Base-by-base conservation (phyloP, 768 basidiomycete genomes). In the Mycena galericulata region DNA sequence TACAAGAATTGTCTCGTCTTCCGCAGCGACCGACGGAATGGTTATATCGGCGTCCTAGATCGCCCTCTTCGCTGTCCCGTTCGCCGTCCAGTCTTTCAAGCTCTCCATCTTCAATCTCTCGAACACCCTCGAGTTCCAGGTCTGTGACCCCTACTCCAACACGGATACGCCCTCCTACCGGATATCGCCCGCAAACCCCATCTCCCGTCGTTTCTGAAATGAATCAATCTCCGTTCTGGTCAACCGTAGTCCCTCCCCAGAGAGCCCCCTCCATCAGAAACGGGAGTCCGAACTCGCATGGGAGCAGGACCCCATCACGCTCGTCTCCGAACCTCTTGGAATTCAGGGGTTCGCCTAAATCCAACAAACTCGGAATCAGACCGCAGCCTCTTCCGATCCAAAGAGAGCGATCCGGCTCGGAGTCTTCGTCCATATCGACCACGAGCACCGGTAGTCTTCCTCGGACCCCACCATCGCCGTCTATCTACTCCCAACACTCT, bases 31-130 rank as follows among this genome's bases (percentile, higher is more conserved):
- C 58, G 30, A 80, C 81, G 24, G 83, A 85, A 72, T 87, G 86
- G 86, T 79, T 87, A 50, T 85, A 86, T 70, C 83, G 86, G 47
- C 80, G 78, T 34, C 82, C 84, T 50, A 83, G 79, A 72, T 76
- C 80, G 12, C 69, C 81, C 46, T 60, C 72, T 46, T 20, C 70
- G n/a, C 54, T 77, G 61, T 73, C 70, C 45, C 59, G 73, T 30
- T 65, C 74, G 47, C 73, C 73, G 26, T 71, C 64, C 29, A 72
- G 54, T 40, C 59, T 68, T 24, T 66, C 74, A 46, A 54, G 62
- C 45, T 47, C 67, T 56, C 67, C 71, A 14, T 69, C 70, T 17
- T 71, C 72, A 7, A 51, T 72, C 17, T 72, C 70, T 26, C 57
- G 70, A 46, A 53, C 62, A 18, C 67, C 68, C 61, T 72, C 62